These are phyloP conservation scores for Balansia obtecta DNA, from an alignment of 2,329 filamentous ascomycete genomes.

Conservation along the genomic window DNA sequence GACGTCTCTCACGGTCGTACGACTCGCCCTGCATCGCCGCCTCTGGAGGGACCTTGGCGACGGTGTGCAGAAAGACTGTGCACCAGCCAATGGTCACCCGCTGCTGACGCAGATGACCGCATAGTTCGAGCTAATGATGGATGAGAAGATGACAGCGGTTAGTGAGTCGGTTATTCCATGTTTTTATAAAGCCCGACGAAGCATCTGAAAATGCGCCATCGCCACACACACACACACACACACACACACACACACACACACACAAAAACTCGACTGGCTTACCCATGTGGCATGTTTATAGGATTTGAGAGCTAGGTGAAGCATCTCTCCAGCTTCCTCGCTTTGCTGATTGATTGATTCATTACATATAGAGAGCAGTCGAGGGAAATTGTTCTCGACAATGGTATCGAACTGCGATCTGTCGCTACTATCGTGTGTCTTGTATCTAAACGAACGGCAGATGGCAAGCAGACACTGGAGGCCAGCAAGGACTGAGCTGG, in stretches of 20 bases:
- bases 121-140: conserved; percentile 63
- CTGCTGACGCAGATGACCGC: conserved; percentile 63
- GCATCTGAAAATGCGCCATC: background rate
- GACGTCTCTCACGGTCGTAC: conserved; percentile 80
- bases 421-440: conserved; percentile 61
- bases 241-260: too few species aligned
- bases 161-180: background rate
- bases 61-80: conserved; percentile 81
- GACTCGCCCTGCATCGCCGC: conserved; percentile 72
- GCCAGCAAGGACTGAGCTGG: conserved; percentile 79
- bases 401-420: conserved; percentile 88
- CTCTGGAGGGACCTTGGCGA: conserved; percentile 72
- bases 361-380: conserved; percentile 75
- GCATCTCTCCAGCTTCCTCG: conserved; percentile 90
- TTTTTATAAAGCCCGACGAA: background rate
- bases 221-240: too few species aligned
- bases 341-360: conserved; percentile 83
- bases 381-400: conserved; percentile 80
- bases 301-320: conserved; percentile 86
- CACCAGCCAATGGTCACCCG: conserved; percentile 89
- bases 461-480: conserved; percentile 89
- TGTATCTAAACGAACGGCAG: conserved; percentile 92
- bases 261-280: conserved; percentile 4
- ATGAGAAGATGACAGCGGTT: background rate
- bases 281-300: conserved; percentile 99